Conservation (phyloP, 2,329 filamentous ascomycete species). For the Periconia sp. region DNA sequence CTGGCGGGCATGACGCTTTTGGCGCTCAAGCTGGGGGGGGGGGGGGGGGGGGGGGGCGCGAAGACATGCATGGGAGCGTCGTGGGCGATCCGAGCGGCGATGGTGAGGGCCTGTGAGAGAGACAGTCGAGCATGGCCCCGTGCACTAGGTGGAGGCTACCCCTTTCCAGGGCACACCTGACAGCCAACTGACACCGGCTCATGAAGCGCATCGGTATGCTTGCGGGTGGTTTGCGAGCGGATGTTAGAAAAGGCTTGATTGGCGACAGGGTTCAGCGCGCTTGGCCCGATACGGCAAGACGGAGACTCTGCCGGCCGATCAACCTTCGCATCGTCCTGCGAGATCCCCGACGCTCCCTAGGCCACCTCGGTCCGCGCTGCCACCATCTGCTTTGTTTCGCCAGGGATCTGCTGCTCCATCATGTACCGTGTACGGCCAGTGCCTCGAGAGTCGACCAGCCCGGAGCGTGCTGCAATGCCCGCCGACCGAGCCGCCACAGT, state of each 20-base stretch:
- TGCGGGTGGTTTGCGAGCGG: constrained; percentile 28
- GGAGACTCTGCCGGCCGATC: constrained; percentile 40
- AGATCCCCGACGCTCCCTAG: constrained; percentile 17
- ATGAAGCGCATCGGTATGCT: constrained; percentile 18
- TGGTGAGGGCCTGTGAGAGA: constrained; percentile 5
- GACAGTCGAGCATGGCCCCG: too few relatives aligned
- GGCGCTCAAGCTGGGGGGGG: constrained; percentile 1
- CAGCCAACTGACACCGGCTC: constrained; percentile 31
- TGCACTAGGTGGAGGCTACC: constrained; percentile 21
- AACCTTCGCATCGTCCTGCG: constrained; percentile 28
- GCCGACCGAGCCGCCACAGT: not conserved
- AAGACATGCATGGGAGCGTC: constrained; percentile 15
- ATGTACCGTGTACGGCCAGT: not conserved
- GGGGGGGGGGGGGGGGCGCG: constrained; percentile 1
- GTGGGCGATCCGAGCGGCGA: not conserved
- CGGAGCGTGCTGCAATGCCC: not conserved
- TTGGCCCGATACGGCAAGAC: constrained; percentile 26
- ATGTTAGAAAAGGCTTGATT: constrained; percentile 38
- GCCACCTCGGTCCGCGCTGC: constrained; percentile 15
- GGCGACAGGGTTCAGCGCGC: constrained; percentile 35
- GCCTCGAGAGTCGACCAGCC: not conserved
- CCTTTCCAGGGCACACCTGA: constrained; percentile 29
- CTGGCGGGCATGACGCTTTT: constrained; percentile 5
- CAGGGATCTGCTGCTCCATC: constrained; percentile 10
- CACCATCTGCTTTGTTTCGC: constrained; percentile 12